These are phyloP conservation scores for Fomitopsis pinicola DNA, from an alignment of 1,284 basidiomycete species.

Conservation along the genomic window DNA sequence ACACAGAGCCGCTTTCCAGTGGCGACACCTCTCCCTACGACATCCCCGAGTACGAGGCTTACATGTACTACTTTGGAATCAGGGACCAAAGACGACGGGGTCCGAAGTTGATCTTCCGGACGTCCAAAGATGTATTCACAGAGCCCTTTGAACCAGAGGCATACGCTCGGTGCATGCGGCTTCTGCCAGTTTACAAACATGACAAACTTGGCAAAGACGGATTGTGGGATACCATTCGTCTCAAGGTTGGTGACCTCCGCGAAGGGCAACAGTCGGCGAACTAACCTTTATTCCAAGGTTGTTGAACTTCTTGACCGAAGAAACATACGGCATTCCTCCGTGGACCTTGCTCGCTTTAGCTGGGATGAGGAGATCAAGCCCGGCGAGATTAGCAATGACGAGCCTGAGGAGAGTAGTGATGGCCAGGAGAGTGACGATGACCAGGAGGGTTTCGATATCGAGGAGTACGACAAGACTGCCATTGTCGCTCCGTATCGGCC, in stretches of 20 bases:
- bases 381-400: too few relatives aligned
- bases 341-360: slow-evolving; percentile 30
- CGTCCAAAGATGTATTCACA: slow-evolving; percentile 4
- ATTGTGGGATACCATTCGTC: slow-evolving; percentile 29
- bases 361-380: slow-evolving; percentile 1
- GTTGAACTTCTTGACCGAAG: slow-evolving; percentile 26
- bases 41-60: slow-evolving; percentile 4
- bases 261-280: slow-evolving; percentile 23
- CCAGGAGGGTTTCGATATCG: too few relatives aligned
- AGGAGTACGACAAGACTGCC: too few relatives aligned
- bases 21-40: too few relatives aligned
- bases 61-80: slow-evolving; percentile 1
- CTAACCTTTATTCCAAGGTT: slow-evolving; percentile 33
- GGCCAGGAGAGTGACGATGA: too few relatives aligned
- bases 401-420: too few relatives aligned
- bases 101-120: slow-evolving; percentile 5
- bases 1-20: too few relatives aligned
- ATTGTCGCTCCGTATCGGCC: too few relatives aligned
- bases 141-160: background rate
- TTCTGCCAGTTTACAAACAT: background rate
- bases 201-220: background rate
- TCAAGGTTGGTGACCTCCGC: slow-evolving; percentile 32
- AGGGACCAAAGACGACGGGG: background rate
- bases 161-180: too few relatives aligned
- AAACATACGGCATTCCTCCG: slow-evolving; percentile 26